Conservation (phyloP, 2,329 filamentous ascomycete genomes). For the Septoria petroselini region DNA sequence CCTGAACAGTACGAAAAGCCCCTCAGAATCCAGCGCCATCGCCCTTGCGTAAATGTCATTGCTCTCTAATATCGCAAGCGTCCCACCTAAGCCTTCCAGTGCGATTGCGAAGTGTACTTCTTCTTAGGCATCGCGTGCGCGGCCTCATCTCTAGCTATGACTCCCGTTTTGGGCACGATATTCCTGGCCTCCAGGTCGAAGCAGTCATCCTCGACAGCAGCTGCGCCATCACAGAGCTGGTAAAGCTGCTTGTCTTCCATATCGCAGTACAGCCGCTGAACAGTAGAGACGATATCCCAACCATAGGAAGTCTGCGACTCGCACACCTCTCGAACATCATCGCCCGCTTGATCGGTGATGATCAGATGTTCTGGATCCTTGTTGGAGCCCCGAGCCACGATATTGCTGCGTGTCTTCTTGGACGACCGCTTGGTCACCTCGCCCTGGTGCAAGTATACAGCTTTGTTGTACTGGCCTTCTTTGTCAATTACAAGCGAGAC, state of each 20-base stretch:
- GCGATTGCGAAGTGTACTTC: constrained; percentile 1
- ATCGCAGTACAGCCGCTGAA: constrained; percentile 1
- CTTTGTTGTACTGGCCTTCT: constrained; percentile 4
- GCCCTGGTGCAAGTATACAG: constrained; percentile 3
- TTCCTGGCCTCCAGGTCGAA: neutral
- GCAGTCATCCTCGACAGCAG: constrained; percentile 1
- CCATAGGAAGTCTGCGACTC: constrained; percentile 3
- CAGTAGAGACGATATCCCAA: constrained; percentile 1
- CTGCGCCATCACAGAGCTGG: neutral
- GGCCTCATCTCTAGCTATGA: neutral
- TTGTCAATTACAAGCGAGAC: neutral
- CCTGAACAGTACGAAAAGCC: too few relatives aligned
- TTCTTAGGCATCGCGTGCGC: neutral
- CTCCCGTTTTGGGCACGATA: neutral
- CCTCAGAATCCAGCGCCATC: too few relatives aligned
- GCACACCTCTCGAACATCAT: constrained; percentile 1
- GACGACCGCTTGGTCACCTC: neutral
- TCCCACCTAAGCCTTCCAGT: neutral
- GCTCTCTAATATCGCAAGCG: too few relatives aligned
- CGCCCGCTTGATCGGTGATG: neutral
- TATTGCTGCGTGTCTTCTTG: neutral
- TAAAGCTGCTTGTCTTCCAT: constrained; percentile 2
- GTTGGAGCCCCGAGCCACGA: neutral
- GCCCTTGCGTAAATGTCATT: too few relatives aligned
- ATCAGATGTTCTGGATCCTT: neutral